Evolutionary conservation across 768 basidiomycete species (phyloP).

Genomic region (Tricholoma sp.): DNA sequence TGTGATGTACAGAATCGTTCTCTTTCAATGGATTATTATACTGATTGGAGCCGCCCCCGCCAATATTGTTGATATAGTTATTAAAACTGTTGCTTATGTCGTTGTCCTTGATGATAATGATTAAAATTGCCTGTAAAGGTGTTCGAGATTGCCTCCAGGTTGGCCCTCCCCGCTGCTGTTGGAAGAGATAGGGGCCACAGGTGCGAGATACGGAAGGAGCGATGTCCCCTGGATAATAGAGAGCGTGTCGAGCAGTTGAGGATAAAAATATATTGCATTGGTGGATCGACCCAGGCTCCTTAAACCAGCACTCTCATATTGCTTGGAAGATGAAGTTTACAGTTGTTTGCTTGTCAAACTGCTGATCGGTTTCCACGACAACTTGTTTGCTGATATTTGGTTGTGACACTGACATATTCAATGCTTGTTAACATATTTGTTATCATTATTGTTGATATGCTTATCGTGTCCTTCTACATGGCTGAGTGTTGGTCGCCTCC

Average conservation of each 20-base stretch:
- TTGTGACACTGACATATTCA: no score
- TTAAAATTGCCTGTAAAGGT: no score
- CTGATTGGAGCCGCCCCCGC: neutral
- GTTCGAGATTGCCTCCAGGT: conserved; percentile 2
- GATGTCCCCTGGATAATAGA: conserved; percentile 43
- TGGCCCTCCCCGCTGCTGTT: neutral
- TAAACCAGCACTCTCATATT: no score
- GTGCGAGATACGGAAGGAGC: conserved; percentile 28
- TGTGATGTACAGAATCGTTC: neutral
- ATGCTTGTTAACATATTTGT: no score
- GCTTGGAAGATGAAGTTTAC: no score
- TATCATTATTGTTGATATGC: neutral
- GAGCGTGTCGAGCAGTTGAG: conserved; percentile 45
- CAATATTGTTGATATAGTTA: neutral
- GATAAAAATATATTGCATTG: conserved; percentile 54
- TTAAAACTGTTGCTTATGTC: no score
- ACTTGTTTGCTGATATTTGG: no score
- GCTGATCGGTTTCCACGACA: no score
- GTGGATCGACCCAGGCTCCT: conserved; percentile 46
- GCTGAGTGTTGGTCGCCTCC: neutral
- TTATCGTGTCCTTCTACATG: neutral
- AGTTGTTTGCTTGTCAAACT: no score
- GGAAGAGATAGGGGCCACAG: neutral
- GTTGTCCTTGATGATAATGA: no score
- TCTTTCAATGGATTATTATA: no score